Conservation (phyloP, 495 filamentous ascomycete species). For the Aspergillus wentii region DNA sequence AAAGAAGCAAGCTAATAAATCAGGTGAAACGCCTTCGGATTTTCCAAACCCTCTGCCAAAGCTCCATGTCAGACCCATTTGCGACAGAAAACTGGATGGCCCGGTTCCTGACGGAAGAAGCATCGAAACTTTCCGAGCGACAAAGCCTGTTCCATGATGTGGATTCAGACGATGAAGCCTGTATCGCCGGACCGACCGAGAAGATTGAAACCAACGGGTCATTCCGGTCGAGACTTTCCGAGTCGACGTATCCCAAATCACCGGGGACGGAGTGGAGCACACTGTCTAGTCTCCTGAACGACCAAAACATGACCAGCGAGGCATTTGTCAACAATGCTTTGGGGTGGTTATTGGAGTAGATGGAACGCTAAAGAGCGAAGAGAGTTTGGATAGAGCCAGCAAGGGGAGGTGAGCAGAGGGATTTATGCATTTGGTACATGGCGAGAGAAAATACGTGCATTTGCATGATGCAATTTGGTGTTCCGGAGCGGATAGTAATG, state of each 20-base stretch:
- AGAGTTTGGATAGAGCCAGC: too few species aligned
- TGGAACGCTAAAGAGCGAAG: too few species aligned
- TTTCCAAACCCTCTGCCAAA: conserved; percentile 15
- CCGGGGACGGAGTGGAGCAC: background rate
- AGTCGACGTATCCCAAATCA: too few species aligned
- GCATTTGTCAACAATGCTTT: conserved; percentile 12
- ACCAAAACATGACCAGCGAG: conserved; percentile 10
- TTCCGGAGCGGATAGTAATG: too few species aligned
- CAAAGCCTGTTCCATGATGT: background rate
- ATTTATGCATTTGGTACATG: too few species aligned
- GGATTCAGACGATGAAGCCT: too few species aligned
- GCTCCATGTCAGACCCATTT: conserved; percentile 18
- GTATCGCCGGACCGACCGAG: background rate
- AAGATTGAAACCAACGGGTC: too few species aligned
- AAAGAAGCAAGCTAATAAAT: conserved; percentile 1
- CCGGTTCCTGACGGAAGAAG: conserved; percentile 20
- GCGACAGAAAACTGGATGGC: conserved; percentile 23
- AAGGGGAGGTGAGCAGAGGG: too few species aligned
- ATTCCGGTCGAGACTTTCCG: too few species aligned
- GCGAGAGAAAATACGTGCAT: too few species aligned
- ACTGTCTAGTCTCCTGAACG: conserved; percentile 7
- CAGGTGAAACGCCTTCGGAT: conserved; percentile 14
- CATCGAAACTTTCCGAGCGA: conserved; percentile 10
- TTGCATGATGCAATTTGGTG: too few species aligned
- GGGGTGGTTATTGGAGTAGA: conserved; percentile 12